Base-by-base conservation (phyloP, 805 yeast species). In the Kluyveromyces dobzhanskii region DNA sequence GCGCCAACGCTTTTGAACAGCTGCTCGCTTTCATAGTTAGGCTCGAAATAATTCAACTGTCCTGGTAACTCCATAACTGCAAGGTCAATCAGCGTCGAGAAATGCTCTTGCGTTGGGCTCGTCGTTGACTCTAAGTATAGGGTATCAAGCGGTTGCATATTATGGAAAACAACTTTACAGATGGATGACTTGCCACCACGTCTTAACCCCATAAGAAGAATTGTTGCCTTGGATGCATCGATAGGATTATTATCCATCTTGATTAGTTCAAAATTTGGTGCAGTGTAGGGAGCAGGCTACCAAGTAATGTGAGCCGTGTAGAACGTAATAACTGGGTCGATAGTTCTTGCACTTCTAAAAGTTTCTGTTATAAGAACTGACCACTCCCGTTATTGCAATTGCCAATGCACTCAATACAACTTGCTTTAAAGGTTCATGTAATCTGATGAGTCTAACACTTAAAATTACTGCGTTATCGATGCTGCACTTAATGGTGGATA, bases 61-160 rank as follows among this genome's bases (percentile, higher is more conserved):
- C 97, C 97, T 0, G 98, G 98, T 13, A 90, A 67, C 58, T 90
- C 98, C 82, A 87, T 85, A 13, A 90, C 88, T 2, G 86, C 80
- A 32, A 90, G 65, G 56, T 88, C 92, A 30, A 88, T 85, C 38
- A 90, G 67, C 8, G 96, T 85, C 35, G 79, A 73, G 56, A 87
- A 84, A 52, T 76, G 83, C 51, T 87, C 95, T 11, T 82, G 73
- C 3, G 94, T 83, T 3, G 96, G 96, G 52, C 80, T 83, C 2
- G 94, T 75, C 0, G 98, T 90, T 37, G 88, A 78, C 50, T 90
- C 97, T 39, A 92, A 64, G 53, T 90, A 90, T 33, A 90, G 61
- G 0, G 97, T 88, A 53, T 90, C 97, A 44, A 87, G 67, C 1
- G 98, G 97, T 55, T 85, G 95, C 94, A 92, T 86, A 56, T 85